Evolutionary conservation across 352 stramenopile genomes (phyloP), one percentile per base, ranked within the genome.

Genomic region (Lagenidium sp.): DNA sequence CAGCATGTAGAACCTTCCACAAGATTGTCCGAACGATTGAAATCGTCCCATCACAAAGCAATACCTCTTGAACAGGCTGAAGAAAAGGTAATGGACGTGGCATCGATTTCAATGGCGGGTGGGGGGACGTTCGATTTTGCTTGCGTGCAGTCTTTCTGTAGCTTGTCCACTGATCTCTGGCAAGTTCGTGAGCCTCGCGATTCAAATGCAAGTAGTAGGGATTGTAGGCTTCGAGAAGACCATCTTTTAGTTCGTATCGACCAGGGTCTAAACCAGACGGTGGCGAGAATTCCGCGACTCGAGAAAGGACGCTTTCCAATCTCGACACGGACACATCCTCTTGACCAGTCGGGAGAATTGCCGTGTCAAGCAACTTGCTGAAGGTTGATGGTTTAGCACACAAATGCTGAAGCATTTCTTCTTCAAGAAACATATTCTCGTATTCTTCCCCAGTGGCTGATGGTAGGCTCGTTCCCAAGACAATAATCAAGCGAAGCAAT

Each of bases 131-230:
- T 34, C 12, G 47, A 25, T 53, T 29, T 39, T 38, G 41, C 16
- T 55, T 52, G 34, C 50, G 80, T 71, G 50, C 53, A 22, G 49
- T 26, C 25, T 88, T 90, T 24, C 80, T 69, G 46, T 82, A 78
- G 12, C 52, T 85, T 6, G 80, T 87, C 73, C 80, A 93, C 36
- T 72, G 76, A 64, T 92, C 82, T 23, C 82, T 79, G 3, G 82
- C 82, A 24, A 82, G 44, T 36, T 94, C 82, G 39, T 94, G 82
- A 8, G 74, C 54, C 58, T 94, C 82, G 18, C 82, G 74, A 34
- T 89, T 94, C 11, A 94, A 44, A 39, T 94, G 82, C 46, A 91
- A 44, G 44, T 86, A 91, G 28, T 94, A 94, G 12, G 82, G 82
- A 35, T 94, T 92, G 58, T 91, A 94, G 22, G 61, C 56, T n/a